phyloP scores from a whole-genome alignment of 2,329 filamentous ascomycete species.

The Neonectria faginata region DNA sequence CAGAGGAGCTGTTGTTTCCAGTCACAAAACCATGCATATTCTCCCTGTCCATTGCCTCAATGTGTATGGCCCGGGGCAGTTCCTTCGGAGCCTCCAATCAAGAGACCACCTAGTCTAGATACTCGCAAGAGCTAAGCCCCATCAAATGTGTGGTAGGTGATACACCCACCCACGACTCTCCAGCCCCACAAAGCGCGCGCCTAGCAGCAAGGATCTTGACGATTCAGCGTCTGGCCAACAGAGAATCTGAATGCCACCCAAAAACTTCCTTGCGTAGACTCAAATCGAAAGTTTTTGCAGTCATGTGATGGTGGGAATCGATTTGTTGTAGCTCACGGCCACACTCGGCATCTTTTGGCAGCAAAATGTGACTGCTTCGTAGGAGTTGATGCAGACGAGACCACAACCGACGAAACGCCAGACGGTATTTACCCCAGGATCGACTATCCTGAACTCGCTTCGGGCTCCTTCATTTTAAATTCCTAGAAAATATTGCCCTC shows the following conservation, averaged over 20 bases:
- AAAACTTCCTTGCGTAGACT: neutral
- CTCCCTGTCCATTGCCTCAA: neutral
- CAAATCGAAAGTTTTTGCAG: neutral
- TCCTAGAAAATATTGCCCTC: too few species aligned
- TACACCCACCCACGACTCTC: neutral
- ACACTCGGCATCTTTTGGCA: neutral
- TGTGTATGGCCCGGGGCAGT: neutral
- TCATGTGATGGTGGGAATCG: neutral
- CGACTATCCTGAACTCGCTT: too few species aligned
- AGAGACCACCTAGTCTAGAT: neutral
- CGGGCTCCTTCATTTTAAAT: too few species aligned
- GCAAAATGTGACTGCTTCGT: neutral
- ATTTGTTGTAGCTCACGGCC: neutral
- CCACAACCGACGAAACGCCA: too few species aligned
- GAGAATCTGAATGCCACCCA: neutral
- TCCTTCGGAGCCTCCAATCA: neutral
- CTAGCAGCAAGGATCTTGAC: too few species aligned
- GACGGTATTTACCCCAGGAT: too few species aligned
- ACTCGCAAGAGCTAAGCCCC: neutral
- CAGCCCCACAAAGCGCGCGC: neutral
- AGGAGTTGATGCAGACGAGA: too few species aligned
- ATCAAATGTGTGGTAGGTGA: neutral
- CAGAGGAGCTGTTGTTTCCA: too few species aligned
- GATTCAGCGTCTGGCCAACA: neutral
- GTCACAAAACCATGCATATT: neutral